Percentiles rank a stretch among this genome's conserved stretches.
Conservation (phyloP, 2,329 filamentous ascomycete species). For the Chaetomiaceae sp. region DNA sequence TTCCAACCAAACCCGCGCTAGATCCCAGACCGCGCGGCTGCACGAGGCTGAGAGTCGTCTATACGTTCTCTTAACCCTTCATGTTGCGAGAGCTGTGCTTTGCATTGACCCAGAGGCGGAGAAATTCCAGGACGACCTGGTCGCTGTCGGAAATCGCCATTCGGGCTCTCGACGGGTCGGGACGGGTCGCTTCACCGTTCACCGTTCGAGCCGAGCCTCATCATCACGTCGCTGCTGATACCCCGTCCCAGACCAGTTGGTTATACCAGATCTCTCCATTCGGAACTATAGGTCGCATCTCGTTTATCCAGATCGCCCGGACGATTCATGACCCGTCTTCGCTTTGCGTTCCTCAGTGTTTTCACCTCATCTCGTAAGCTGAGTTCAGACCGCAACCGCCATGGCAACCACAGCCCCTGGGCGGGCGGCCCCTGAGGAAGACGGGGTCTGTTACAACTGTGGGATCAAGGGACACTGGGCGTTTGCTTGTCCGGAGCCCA, state of each 20-base stretch:
- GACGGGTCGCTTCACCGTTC: background rate
- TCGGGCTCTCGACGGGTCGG: background rate
- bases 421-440: constrained; percentile 27
- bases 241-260: no score
- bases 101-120: constrained; percentile 15
- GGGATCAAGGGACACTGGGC: constrained; percentile 48
- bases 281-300: no score
- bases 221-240: background rate
- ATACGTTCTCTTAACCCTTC: constrained; percentile 7
- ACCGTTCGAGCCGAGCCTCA: background rate
- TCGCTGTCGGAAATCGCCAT: background rate
- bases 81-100: constrained; percentile 17
- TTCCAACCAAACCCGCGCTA: background rate
- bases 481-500: constrained; percentile 50
- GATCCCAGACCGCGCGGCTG: background rate
- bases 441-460: constrained; percentile 51
- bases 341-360: background rate
- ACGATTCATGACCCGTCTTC: no score
- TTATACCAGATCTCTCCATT: no score
- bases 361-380: background rate
- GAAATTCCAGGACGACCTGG: constrained; percentile 12
- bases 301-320: no score
- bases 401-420: constrained; percentile 29
- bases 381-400: background rate
- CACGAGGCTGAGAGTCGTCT: constrained; percentile 1